These are phyloP conservation scores for Raphanus sativus DNA, from an alignment of 345 rosid genomes.

Conservation along the genomic window DNA sequence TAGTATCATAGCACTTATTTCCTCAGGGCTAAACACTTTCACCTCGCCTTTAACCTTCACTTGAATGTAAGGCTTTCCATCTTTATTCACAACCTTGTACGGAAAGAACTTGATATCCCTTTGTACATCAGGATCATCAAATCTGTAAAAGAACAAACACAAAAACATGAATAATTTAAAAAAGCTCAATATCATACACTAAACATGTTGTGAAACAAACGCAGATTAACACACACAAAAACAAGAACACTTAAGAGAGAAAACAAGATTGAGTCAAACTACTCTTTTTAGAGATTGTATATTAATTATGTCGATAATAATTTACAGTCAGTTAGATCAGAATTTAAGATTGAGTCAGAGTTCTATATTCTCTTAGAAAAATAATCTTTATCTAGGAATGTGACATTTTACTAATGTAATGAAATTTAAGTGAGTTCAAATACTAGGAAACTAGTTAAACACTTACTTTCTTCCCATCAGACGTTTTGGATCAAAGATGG, in stretches of 20 bases:
- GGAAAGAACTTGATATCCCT: slow-evolving; percentile 60
- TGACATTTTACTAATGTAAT: background rate
- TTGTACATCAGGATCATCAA: slow-evolving; percentile 50
- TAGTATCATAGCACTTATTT: slow-evolving; percentile 59
- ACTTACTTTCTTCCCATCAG: slow-evolving; percentile 49
- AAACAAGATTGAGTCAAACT: background rate
- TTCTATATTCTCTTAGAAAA: no score
- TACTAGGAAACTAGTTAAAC: background rate
- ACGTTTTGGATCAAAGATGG: slow-evolving; percentile 56
- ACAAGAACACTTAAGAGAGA: background rate
- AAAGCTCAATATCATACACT: background rate
- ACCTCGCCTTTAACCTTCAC: slow-evolving; percentile 48
- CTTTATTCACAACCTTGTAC: slow-evolving; percentile 49
- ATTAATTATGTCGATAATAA: background rate
- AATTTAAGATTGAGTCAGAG: no score
- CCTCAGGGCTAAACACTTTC: slow-evolving; percentile 65
- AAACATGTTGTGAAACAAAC: background rate
- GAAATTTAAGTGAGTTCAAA: background rate
- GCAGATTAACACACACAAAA: background rate
- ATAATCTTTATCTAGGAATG: background rate
- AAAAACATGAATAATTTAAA: background rate
- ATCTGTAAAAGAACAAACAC: slow-evolving; percentile 18
- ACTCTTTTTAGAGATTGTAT: background rate
- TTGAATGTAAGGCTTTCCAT: slow-evolving; percentile 39
- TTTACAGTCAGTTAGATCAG: no score